Conservation (phyloP, 768 basidiomycete genomes). For the Russula abietina region DNA sequence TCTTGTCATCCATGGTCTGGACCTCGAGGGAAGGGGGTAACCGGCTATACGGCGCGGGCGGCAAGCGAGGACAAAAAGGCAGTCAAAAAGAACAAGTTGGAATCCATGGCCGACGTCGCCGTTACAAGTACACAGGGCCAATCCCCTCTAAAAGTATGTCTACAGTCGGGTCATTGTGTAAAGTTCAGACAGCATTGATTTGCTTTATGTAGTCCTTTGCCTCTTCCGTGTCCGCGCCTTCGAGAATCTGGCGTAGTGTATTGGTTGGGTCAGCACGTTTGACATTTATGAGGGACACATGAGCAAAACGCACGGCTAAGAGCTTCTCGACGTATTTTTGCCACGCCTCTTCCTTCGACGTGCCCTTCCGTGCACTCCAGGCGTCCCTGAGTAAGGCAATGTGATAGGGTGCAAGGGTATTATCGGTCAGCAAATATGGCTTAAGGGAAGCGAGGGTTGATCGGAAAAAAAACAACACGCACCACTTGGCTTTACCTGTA, state of each 20-base stretch:
- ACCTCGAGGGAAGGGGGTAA: not conserved
- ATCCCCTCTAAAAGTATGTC: not conserved
- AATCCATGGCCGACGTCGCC: not conserved
- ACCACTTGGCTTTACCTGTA: conserved; percentile 88
- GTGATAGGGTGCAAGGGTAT: not conserved
- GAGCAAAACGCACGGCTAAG: conserved; percentile 45
- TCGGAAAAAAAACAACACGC: conserved; percentile 24
- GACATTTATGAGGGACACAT: conserved; percentile 2
- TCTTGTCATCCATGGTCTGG: not conserved
- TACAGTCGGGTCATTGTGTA: not conserved
- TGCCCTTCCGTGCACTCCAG: conserved; percentile 71
- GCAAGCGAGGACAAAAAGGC: conserved; percentile 5
- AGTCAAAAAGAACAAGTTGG: no score
- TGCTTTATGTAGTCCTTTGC: conserved; percentile 51
- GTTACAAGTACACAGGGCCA: not conserved
- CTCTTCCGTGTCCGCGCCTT: conserved; percentile 43
- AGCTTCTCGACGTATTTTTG: conserved; percentile 71
- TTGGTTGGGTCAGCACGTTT: conserved; percentile 14
- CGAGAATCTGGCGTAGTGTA: conserved; percentile 46
- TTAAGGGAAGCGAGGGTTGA: conserved; percentile 7
- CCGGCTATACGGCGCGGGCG: conserved; percentile 15
- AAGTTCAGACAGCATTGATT: conserved; percentile 46
- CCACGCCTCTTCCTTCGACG: conserved; percentile 63
- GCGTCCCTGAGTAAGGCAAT: conserved; percentile 58
- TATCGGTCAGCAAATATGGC: conserved; percentile 1